Conservation (phyloP, 306 rosid species). For the Prunus campanulata region DNA sequence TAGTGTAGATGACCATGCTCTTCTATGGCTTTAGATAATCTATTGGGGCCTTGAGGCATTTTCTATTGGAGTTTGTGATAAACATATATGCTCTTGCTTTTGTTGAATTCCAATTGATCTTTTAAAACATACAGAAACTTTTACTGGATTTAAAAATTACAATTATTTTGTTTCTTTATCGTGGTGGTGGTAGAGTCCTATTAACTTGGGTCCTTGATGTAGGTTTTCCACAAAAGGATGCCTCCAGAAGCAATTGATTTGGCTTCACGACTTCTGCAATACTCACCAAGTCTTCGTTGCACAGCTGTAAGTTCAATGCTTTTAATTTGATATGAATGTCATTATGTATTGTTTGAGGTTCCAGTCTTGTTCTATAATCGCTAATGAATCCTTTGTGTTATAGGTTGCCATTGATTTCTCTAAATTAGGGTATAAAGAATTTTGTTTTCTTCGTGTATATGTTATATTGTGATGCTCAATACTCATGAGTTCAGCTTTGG, state of each 20-base stretch:
- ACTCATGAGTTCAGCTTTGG: not conserved
- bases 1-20: not conserved
- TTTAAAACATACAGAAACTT: not conserved
- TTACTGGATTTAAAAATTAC: not conserved
- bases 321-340: not conserved
- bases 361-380: not conserved
- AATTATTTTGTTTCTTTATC: not conserved
- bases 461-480: not conserved
- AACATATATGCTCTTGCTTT: not conserved
- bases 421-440: not conserved
- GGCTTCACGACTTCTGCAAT: constrained; percentile 87
- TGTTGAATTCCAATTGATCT: not conserved
- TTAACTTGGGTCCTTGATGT: constrained; percentile 7
- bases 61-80: not conserved
- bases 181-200: not conserved
- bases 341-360: not conserved
- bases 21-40: not conserved
- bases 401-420: not conserved
- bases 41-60: not conserved
- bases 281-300: constrained; percentile 95
- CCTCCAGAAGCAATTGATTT: constrained; percentile 98
- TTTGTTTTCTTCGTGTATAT: not conserved
- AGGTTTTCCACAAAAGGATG: constrained; percentile 96
- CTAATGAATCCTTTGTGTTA: not conserved
- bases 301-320: constrained; percentile 68